Percentiles rank a stretch among this genome's conserved stretches.
phyloP scores from a whole-genome alignment of 2,329 filamentous ascomycete species.

The Cladophialophora yegresii region DNA sequence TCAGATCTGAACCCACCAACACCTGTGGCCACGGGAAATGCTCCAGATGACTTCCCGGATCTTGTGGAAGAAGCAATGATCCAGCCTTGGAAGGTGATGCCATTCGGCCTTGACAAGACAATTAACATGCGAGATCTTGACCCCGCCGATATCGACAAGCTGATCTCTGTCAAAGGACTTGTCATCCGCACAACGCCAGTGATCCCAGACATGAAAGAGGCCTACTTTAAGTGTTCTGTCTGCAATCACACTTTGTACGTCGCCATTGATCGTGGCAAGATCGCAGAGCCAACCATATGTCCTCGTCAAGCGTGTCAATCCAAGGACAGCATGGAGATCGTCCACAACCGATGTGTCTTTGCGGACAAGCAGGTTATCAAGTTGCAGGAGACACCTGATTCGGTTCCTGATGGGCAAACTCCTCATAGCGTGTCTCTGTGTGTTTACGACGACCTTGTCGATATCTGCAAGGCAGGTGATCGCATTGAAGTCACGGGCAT shows the following conservation, averaged over 20 bases:
- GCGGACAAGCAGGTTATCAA: conserved; percentile 99
- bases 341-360: conserved; percentile 93
- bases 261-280: conserved; percentile 91
- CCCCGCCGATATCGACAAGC: conserved; percentile 92
- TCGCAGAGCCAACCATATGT: conserved; percentile 89
- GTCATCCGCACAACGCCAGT: conserved; percentile 95
- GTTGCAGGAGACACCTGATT: conserved; percentile 94
- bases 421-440: conserved; percentile 96
- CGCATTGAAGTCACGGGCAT: conserved; percentile 94
- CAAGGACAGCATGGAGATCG: conserved; percentile 95
- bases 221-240: conserved; percentile 92
- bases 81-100: conserved; percentile 79
- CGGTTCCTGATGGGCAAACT: conserved; percentile 90
- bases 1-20: conserved; percentile 67
- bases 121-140: conserved; percentile 94
- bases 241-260: conserved; percentile 91
- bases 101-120: conserved; percentile 81
- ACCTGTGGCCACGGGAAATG: conserved; percentile 43
- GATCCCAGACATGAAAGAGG: conserved; percentile 98
- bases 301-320: conserved; percentile 77
- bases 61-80: conserved; percentile 74
- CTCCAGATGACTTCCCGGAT: conserved; percentile 63
- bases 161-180: conserved; percentile 91
- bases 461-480: conserved; percentile 97
- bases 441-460: conserved; percentile 94